These are phyloP conservation scores for Bacidia rubella DNA, from an alignment of 495 filamentous ascomycete species.

Conservation along the genomic window DNA sequence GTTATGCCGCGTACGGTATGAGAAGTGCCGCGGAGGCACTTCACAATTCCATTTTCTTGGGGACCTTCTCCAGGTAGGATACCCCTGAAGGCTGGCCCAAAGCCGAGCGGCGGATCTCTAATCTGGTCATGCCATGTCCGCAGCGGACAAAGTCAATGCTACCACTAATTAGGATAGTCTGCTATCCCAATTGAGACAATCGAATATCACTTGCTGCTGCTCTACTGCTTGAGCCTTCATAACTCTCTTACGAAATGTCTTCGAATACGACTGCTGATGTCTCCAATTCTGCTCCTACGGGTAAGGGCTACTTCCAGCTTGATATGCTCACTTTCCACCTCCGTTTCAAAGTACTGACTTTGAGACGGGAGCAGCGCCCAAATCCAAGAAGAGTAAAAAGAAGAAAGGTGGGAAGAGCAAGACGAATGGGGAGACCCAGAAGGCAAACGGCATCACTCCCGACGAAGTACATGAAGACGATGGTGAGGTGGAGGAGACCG, in stretches of 20 bases:
- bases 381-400: conserved; percentile 61
- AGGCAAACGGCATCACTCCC: conserved; percentile 22
- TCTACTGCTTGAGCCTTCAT: neutral
- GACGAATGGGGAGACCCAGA: conserved; percentile 19
- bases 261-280: neutral
- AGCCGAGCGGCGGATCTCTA: too few relatives aligned
- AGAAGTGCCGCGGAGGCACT: too few relatives aligned
- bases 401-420: conserved; percentile 30
- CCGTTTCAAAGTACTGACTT: neutral
- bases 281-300: neutral
- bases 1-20: too few relatives aligned
- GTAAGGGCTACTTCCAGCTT: neutral
- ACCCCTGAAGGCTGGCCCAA: too few relatives aligned
- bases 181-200: neutral
- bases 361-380: conserved; percentile 29
- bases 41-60: too few relatives aligned
- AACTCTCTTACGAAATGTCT: neutral
- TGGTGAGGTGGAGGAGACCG: conserved; percentile 11
- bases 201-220: neutral
- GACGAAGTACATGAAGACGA: conserved; percentile 15
- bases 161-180: too few relatives aligned
- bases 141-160: too few relatives aligned
- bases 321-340: neutral
- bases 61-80: too few relatives aligned
- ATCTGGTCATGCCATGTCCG: too few relatives aligned